Base-by-base conservation (phyloP, 495 filamentous ascomycete species). In the Daldinia grandis region DNA sequence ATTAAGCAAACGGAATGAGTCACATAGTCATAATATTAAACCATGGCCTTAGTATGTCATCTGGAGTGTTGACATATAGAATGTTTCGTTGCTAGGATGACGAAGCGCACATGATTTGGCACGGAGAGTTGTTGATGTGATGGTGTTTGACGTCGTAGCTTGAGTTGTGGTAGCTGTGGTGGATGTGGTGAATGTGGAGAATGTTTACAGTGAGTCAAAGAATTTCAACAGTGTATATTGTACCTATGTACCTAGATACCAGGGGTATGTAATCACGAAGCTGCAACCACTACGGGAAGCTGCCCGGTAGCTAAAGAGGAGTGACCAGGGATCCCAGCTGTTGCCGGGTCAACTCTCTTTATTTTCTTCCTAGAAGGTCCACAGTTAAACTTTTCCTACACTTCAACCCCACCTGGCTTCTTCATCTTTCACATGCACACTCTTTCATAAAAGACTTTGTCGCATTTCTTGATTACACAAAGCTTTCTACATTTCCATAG, bases 151-250 rank as follows among this genome's bases (percentile, higher is more conserved):
- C 19, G 42, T 21, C 1, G n/a, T 19, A 17, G 12, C 7, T 31
- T 31, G n/a, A 30, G 31, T 38, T 38, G 12, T 21, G 59, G 40
- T 59, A 27, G 21, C 12, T 19, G 53, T 58, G 63, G 63, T 33
- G 63, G 60, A 65, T 70, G 61, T 70, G n/a, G n/a, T n/a, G n/a
- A n/a, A n/a, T n/a, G n/a, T 58, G 63, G 63, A 47, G 63, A 65
- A 65, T 70, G 61, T 70, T 68, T n/a, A 47, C 19, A 47, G n/a
- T n/a, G 6, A 21, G 9, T 2, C 9, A 47, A 44, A 9, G 40
- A 44, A 44, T 44, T 21, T 21, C 17, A 19, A 47, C 42, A 47
- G 42, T n/a, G 15, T 17, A 47, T 7, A 19, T 40, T 40, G 49
- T 57, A 68, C 55, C 15, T 49, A n/a, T n/a, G n/a, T n/a, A 38